A percentile compares a stretch with the other conserved stretches of the same genome.
phyloP scores from a whole-genome alignment of 1,284 basidiomycete species.

The Peniophora sp. region DNA sequence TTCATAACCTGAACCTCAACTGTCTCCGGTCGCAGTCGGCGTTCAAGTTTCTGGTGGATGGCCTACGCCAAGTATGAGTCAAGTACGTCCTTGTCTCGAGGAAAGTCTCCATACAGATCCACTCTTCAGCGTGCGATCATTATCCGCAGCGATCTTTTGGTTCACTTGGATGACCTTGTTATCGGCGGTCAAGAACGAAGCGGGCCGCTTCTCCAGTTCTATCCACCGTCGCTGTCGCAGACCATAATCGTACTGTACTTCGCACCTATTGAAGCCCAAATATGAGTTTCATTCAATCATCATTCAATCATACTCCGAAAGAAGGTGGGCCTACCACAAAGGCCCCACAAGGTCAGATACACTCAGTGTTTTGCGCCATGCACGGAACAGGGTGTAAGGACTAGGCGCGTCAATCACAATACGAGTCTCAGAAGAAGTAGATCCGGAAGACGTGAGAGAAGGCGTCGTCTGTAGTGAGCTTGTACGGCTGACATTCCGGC shows the following conservation, averaged over 20 bases:
- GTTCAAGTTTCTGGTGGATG: conserved; percentile 78
- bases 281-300: background rate
- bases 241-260: conserved; percentile 72
- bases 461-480: background rate
- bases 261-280: conserved; percentile 48
- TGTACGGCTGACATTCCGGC: background rate
- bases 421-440: background rate
- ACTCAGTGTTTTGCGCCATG: conserved; percentile 15
- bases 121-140: conserved; percentile 49
- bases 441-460: background rate
- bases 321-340: conserved; percentile 39
- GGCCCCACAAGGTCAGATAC: conserved; percentile 42
- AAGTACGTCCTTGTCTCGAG: background rate
- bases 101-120: conserved; percentile 44
- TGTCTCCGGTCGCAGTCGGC: conserved; percentile 59
- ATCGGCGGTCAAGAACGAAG: conserved; percentile 47
- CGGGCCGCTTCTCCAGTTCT: conserved; percentile 48
- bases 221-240: conserved; percentile 50
- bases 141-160: conserved; percentile 46
- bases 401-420: conserved; percentile 7
- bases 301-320: background rate
- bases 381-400: conserved; percentile 18
- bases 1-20: conserved; percentile 40
- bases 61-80: conserved; percentile 27
- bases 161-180: conserved; percentile 66